Base-by-base conservation (phyloP, 2,329 filamentous ascomycete species). In the Penicillium sp. region DNA sequence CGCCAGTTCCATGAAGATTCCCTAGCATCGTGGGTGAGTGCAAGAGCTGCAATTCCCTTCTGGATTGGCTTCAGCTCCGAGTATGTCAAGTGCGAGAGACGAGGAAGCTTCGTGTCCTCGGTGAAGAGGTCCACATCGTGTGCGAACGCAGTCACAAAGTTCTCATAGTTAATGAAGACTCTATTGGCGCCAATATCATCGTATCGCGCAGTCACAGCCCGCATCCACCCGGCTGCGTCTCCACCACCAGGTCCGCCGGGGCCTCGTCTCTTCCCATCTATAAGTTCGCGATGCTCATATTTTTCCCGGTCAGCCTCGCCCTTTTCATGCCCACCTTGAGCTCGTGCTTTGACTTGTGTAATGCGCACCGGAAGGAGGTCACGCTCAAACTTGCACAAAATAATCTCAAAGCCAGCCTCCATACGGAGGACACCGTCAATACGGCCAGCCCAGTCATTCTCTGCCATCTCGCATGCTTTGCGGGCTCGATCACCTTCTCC, bases 391-490 rank as follows among this genome's bases (percentile, higher is more conserved):
- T 85, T 74, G 65, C 86, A 90, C 18, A 86, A 74, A 45, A 89
- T 86, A 48, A 88, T 76, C 67, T 90, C 87, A 58, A 89, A 89
- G 0, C 87, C 87, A 16, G 80, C 79, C 63, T 90, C 87, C 79
- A 85, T 85, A 10, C 86, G 79, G 2, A 89, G 69, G 21, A 88
- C 74, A 0, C 84, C 85, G 60, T 88, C 82, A n/a, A 88, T 73
- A 13, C 72, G 70, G 28, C 66, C 66, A 12, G 76, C 9, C 81
- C 81, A 85, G 67, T 82, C 49, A 61, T 68, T 53, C 42, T 68
- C 9, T 0, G 81, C 76, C 9, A 86, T 60, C 0, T 76, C 68
- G 66, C 87, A 90, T 1, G 88, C 69, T 1, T 76, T 74, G 1
- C 60, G 45, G 0, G 85, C 85, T 7, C 39, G 53, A 13, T 39